Percentiles rank a stretch among this genome's conserved stretches.
Conservation (phyloP, 208 protist species). For the Acanthamoeba castellanii region DNA sequence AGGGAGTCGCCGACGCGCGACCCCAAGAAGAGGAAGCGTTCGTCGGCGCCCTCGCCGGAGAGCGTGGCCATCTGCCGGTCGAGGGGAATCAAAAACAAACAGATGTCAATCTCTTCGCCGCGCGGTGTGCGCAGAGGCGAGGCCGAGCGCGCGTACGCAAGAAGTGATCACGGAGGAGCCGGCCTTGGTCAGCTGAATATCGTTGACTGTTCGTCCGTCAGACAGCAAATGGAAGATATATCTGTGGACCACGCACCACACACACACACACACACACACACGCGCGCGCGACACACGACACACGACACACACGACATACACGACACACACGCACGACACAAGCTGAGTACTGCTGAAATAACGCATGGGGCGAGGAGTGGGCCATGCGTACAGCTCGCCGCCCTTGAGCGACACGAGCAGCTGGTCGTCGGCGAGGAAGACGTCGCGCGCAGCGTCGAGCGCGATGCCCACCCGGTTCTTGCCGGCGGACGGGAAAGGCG, state of each 20-base stretch:
- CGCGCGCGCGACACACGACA: neutral
- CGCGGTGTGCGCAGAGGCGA: neutral
- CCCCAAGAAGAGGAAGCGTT: conserved; percentile 41
- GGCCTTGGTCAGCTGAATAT: conserved; percentile 69
- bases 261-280: neutral
- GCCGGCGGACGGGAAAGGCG: conserved; percentile 14
- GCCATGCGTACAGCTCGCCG: conserved; percentile 31
- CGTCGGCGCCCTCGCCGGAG: neutral
- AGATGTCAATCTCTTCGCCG: neutral
- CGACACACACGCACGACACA: neutral
- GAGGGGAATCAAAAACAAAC: neutral
- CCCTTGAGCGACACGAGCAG: conserved; percentile 66
- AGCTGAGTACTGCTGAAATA: neutral
- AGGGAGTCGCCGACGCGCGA: conserved; percentile 72
- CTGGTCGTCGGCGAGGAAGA: conserved; percentile 45
- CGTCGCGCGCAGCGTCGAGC: conserved; percentile 45
- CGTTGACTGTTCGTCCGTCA: conserved; percentile 62
- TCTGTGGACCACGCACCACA: too few relatives aligned
- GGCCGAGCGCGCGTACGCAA: conserved; percentile 6
- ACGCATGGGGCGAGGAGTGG: neutral
- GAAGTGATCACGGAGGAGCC: conserved; percentile 60
- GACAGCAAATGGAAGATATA: conserved; percentile 63
- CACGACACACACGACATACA: too few relatives aligned
- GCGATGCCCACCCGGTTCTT: conserved; percentile 21
- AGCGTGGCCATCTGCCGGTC: neutral